Evolutionary conservation across 768 basidiomycete species (phyloP).

Genomic region (Rhizopogon salebrosus): DNA sequence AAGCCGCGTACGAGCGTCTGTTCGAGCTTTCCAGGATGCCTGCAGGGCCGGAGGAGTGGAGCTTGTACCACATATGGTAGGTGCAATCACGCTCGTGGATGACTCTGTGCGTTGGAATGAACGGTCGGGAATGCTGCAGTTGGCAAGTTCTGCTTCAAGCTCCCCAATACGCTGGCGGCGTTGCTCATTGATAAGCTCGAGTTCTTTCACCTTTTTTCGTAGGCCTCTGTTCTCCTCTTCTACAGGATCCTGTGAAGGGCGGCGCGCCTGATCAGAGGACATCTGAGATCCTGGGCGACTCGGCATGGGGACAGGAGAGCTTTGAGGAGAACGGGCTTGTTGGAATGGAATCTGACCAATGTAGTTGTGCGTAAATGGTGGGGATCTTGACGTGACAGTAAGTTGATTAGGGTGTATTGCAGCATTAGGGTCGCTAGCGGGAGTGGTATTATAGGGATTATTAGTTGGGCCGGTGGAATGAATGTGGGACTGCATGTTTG

Average conservation of each 20-base stretch:
- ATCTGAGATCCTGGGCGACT: slow-evolving; percentile 20
- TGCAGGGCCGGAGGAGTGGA: slow-evolving; percentile 40
- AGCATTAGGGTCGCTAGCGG: slow-evolving; percentile 15
- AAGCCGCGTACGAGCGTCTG: slow-evolving; percentile 61
- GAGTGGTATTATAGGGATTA: slow-evolving; percentile 12
- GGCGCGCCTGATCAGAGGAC: slow-evolving; percentile 21
- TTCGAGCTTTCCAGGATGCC: slow-evolving; percentile 65
- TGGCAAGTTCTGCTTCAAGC: slow-evolving; percentile 42
- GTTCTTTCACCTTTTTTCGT: slow-evolving; percentile 53
- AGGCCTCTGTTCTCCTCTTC: slow-evolving; percentile 53
- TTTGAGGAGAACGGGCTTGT: not conserved
- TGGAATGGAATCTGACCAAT: slow-evolving; percentile 5
- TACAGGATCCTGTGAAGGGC: slow-evolving; percentile 18
- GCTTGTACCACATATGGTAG: slow-evolving; percentile 20
- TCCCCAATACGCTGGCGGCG: slow-evolving; percentile 42
- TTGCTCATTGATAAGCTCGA: slow-evolving; percentile 56
- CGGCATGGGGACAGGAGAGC: not conserved
- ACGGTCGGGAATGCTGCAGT: slow-evolving; percentile 13
- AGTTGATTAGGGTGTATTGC: slow-evolving; percentile 16
- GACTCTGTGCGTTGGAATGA: slow-evolving; percentile 10
- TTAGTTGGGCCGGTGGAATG: slow-evolving; percentile 20
- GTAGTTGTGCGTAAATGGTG: slow-evolving; percentile 2
- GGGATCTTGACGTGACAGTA: slow-evolving; percentile 8
- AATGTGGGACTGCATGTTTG: slow-evolving; percentile 20
- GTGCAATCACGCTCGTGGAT: slow-evolving; percentile 9